These are phyloP conservation scores for Kwoniella bestiolae DNA, from an alignment of 768 basidiomycete genomes.

Conservation along the genomic window DNA sequence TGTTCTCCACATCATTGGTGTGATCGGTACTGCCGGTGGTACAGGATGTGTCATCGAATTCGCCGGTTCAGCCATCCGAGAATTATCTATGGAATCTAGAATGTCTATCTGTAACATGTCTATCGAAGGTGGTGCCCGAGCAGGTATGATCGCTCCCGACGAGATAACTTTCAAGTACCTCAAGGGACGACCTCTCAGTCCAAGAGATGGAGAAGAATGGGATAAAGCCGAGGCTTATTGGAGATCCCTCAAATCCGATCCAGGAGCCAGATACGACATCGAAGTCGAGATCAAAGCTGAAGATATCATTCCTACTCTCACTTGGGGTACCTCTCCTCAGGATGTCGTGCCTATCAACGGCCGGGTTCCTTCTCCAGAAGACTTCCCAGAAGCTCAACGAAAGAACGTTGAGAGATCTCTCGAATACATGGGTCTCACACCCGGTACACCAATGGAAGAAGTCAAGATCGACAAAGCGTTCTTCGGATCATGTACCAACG, in stretches of 20 bases:
- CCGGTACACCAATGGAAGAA: slow-evolving; percentile 78
- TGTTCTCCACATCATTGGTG: slow-evolving; percentile 84
- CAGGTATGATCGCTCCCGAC: slow-evolving; percentile 90
- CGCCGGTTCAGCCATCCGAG: slow-evolving; percentile 82
- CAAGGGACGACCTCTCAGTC: slow-evolving; percentile 75
- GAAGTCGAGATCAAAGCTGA: slow-evolving; percentile 78
- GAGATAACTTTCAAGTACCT: slow-evolving; percentile 85
- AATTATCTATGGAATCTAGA: slow-evolving; percentile 85
- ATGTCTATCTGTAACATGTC: slow-evolving; percentile 85
- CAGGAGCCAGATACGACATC: slow-evolving; percentile 80
- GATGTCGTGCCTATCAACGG: slow-evolving; percentile 84
- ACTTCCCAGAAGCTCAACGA: slow-evolving; percentile 69
- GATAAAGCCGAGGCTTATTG: slow-evolving; percentile 83
- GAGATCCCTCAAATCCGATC: slow-evolving; percentile 75
- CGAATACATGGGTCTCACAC: slow-evolving; percentile 81
- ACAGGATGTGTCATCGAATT: slow-evolving; percentile 92
- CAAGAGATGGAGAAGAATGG: slow-evolving; percentile 79
- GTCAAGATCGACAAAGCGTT: slow-evolving; percentile 86
- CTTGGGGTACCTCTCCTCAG: slow-evolving; percentile 92
- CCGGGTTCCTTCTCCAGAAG: slow-evolving; percentile 73
- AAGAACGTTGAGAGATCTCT: slow-evolving; percentile 75
- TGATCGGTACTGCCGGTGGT: slow-evolving; percentile 91
- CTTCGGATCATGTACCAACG: slow-evolving; percentile 93
- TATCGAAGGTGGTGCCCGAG: slow-evolving; percentile 89
- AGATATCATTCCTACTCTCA: slow-evolving; percentile 86